These are phyloP conservation scores for Phytophthora nicotianae DNA, from an alignment of 352 stramenopile genomes.

Conservation along the genomic window DNA sequence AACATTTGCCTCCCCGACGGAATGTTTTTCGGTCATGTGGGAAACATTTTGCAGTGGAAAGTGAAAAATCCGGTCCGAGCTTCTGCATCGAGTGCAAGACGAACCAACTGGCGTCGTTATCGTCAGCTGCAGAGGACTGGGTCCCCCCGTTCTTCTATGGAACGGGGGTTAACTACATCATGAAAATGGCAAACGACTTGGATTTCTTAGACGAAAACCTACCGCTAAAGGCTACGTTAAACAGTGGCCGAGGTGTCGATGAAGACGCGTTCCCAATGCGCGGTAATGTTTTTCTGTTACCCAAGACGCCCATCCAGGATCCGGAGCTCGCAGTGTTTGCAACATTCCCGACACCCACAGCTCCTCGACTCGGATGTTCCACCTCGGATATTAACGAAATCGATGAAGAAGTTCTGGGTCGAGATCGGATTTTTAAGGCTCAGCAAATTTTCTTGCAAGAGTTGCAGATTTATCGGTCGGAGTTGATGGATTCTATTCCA, in stretches of 20 bases:
- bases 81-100: constrained; percentile 83
- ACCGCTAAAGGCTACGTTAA: constrained; percentile 55
- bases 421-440: constrained; percentile 53
- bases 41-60: constrained; percentile 84
- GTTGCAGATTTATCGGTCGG: constrained; percentile 61
- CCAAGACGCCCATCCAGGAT: constrained; percentile 66
- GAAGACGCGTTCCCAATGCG: constrained; percentile 56
- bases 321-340: constrained; percentile 58
- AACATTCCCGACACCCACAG: constrained; percentile 27
- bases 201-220: constrained; percentile 69
- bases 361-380: constrained; percentile 25
- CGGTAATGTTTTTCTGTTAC: constrained; percentile 77
- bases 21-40: constrained; percentile 80
- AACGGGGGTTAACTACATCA: constrained; percentile 70
- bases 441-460: constrained; percentile 69
- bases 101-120: constrained; percentile 50
- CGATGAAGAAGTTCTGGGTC: constrained; percentile 43
- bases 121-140: constrained; percentile 49
- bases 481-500: constrained; percentile 27
- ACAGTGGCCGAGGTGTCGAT: constrained; percentile 37
- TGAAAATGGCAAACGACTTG: constrained; percentile 75
- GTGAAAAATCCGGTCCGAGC: constrained; percentile 62
- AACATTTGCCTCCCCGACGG: constrained; percentile 56
- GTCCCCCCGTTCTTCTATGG: constrained; percentile 69
- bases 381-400: constrained; percentile 21